Base-by-base conservation (phyloP, 2,329 filamentous ascomycete species). In the Alternaria novae-zelandiae region DNA sequence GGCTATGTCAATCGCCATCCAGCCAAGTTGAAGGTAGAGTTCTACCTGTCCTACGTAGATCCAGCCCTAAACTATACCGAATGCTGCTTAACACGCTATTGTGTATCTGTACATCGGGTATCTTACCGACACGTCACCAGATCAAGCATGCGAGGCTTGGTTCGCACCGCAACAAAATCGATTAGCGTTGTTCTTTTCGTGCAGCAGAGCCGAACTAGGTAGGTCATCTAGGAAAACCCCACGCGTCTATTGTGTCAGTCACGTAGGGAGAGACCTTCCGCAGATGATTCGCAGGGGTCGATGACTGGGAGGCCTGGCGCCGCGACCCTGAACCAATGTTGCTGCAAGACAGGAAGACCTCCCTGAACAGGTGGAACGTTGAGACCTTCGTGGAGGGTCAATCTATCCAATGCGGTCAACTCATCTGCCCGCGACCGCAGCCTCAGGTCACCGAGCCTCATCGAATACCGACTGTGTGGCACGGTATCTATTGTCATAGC, bases 401-500 rank as follows among this genome's bases (percentile, higher is more conserved):
- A 68, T 72, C 47, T 71, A 71, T 67, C 44, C 61, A 62, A 65
- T 57, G 62, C 70, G 68, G 43, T 61, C 62, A 64, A 65, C 64
- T 41, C 70, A 67, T 70, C 65, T 47, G 58, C 43, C 61, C 32
- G 58, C 46, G 49, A 65, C 66, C 67, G 60, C 67, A 69, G 66
- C 64, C 65, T 28, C 57, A 63, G 54, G 57, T 65, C 49, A 64
- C 67, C 60, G 61, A 64, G 68, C 67, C 64, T 67, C 65, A 56
- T 55, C 30, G 26, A 20, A 44, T 65, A 47, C 61, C 57, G 65
- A 47, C 55, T 56, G 51, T 51, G 50, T 59, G 63, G 66, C 62
- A 63, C 63, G 43, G 54, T 54, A 62, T 23, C 47, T 23, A 41
- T 41, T 41, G 36, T 41, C 15, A 17, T 41, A 41, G 36, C 36